A percentile compares a stretch with the other conserved stretches of the same genome.
Evolutionary conservation across 192 early-diverging fungal species (phyloP).

Genomic region (Coemansia sp.): DNA sequence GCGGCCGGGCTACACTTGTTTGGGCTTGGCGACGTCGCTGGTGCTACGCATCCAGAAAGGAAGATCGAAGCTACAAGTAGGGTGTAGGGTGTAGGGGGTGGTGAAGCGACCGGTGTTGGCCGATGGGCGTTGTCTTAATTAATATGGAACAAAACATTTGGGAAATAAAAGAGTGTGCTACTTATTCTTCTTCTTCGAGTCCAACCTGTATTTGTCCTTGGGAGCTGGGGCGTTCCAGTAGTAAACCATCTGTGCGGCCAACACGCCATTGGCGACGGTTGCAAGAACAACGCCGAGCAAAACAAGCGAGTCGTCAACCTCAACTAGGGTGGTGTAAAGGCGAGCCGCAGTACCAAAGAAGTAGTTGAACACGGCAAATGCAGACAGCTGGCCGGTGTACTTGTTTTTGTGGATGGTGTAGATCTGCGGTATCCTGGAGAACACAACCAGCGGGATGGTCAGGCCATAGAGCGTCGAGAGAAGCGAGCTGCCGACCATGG

Average conservation of each 20-base stretch:
- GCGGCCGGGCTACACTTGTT: too few species aligned
- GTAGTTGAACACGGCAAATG: constrained; percentile 85
- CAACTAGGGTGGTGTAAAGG: constrained; percentile 88
- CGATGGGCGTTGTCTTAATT: too few species aligned
- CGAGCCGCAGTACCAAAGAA: constrained; percentile 83
- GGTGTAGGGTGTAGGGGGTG: too few species aligned
- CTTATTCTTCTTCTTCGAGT: constrained; percentile 41
- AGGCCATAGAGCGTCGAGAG: constrained; percentile 66
- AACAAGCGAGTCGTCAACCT: constrained; percentile 80
- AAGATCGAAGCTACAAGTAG: constrained; percentile 35
- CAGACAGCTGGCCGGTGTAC: constrained; percentile 87
- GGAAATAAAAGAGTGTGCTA: neutral
- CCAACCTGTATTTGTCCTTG: constrained; percentile 52
- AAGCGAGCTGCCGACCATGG: constrained; percentile 44
- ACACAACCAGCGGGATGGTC: constrained; percentile 75
- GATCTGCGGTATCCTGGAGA: constrained; percentile 89
- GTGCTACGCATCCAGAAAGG: constrained; percentile 41
- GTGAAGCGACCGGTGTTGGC: too few species aligned
- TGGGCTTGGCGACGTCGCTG: constrained; percentile 16
- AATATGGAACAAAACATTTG: too few species aligned
- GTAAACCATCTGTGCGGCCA: constrained; percentile 72
- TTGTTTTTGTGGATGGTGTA: constrained; percentile 74
- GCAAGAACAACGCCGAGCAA: constrained; percentile 67
- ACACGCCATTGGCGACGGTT: constrained; percentile 68
- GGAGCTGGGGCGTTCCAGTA: constrained; percentile 65